Evolutionary conservation across 345 rosid genomes (phyloP), one percentile per base, ranked within the genome.

Genomic region (Aquilaria malaccensis): DNA sequence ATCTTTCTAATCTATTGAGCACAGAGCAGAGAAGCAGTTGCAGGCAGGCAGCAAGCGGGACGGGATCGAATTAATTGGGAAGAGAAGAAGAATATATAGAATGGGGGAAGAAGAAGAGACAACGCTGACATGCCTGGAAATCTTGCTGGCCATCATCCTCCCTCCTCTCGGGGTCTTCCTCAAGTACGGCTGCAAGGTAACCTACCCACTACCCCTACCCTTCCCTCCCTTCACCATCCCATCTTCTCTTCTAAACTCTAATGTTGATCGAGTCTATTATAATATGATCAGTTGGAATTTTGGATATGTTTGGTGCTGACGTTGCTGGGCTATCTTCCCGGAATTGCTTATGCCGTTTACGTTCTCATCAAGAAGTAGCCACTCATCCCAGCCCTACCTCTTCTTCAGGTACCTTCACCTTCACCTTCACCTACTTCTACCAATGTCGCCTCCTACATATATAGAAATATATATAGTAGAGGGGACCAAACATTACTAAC

Each of bases 151-250:
- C 4, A 77, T 91, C 76, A 48, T 91, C 71, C 76, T 91, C 86
- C 97, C 97, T 46, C 97, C 97, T 64, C 93, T 91, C 0, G 97
- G 96, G 7, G 97, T 91, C 73, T 91, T 85, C 73, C 88, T 88
- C 83, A 91, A 78, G 73, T 88, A 5, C 58, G 94, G 89, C 13
- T 91, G 96, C 77, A 12, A 71, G 80, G 97, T 87, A 37, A 5
- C 7, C 43, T 37, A 22, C 22, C 22, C 22, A 22, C 22, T 22
- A 56, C 33, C 12, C 41, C 13, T 7, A 49, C n/a, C 11, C n/a
- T 5, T 13, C 29, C 30, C 33, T 13, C 29, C 30, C 33, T 50
- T 59, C 13, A 9, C 46, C n/a, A 47, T 55, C 7, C 65, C 46
- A 3, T 9, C 22, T 10, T 11, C n/a, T 1, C 29, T 60, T 66